Conservation (phyloP, 148 eudicot species). For the Rhododendron vialii region DNA sequence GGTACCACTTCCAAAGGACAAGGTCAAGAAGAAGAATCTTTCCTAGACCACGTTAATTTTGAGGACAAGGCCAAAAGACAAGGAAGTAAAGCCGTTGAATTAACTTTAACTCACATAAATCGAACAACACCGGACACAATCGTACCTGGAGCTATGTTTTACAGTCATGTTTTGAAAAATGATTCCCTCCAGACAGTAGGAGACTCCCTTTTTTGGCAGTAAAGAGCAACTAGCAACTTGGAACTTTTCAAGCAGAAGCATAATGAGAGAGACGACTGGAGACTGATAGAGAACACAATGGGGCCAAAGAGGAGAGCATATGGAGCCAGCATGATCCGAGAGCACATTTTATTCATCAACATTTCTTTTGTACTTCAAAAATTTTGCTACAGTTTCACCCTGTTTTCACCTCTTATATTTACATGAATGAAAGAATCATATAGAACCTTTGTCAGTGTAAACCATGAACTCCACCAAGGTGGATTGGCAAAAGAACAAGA, state of each 20-base stretch:
- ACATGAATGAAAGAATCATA: background rate
- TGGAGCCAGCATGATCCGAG: background rate
- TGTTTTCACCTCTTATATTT: constrained; percentile 4
- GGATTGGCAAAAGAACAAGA: background rate
- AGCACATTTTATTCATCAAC: background rate
- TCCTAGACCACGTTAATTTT: too few species aligned
- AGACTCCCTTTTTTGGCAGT: background rate
- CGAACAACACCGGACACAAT: background rate
- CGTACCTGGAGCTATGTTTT: background rate
- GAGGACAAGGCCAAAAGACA: background rate
- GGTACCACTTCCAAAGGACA: too few species aligned
- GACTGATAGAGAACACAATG: background rate
- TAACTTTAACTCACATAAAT: background rate
- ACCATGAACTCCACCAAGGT: background rate
- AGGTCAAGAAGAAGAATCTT: too few species aligned
- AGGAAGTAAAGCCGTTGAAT: background rate
- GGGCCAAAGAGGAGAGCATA: background rate
- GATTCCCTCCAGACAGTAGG: too few species aligned
- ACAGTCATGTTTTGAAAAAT: too few species aligned
- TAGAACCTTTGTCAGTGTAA: background rate
- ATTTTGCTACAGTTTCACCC: background rate
- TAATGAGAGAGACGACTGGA: background rate
- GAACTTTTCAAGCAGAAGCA: background rate
- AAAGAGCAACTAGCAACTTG: background rate
- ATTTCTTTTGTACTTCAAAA: background rate